phyloP scores from a whole-genome alignment of 495 filamentous ascomycete species.

The Hypoxylon crocopeplum region DNA sequence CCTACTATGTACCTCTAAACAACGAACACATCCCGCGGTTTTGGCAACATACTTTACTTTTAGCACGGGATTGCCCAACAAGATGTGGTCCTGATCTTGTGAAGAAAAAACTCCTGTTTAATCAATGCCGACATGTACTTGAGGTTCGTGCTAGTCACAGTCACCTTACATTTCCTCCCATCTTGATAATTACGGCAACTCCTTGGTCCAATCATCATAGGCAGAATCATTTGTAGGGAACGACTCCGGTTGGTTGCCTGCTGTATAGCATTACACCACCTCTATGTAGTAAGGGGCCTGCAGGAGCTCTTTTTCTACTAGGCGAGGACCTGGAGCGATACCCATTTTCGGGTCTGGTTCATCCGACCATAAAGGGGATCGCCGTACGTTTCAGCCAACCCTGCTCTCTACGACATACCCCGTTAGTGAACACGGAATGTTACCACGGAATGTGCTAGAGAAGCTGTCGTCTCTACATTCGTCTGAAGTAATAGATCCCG shows the following conservation, averaged over 20 bases:
- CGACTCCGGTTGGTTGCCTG: slow-evolving; percentile 16
- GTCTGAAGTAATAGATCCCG: slow-evolving; percentile 13
- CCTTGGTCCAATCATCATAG: slow-evolving; percentile 4
- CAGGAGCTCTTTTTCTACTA: slow-evolving; percentile 4
- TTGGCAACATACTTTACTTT: too few species aligned
- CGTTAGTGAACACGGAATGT: too few species aligned
- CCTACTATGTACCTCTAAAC: slow-evolving; percentile 4
- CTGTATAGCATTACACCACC: not conserved
- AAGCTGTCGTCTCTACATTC: not conserved
- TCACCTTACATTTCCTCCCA: slow-evolving; percentile 1
- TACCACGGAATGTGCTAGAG: too few species aligned
- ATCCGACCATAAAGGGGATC: slow-evolving; percentile 29
- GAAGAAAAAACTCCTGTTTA: not conserved
- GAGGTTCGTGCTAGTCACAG: slow-evolving; percentile 1
- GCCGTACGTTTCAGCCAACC: slow-evolving; percentile 29
- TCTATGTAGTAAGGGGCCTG: not conserved
- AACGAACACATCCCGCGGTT: slow-evolving; percentile 19
- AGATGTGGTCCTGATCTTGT: not conserved
- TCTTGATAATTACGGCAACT: slow-evolving; percentile 1
- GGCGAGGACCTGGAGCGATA: slow-evolving; percentile 20
- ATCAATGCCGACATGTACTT: not conserved
- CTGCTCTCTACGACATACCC: too few species aligned
- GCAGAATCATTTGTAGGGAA: slow-evolving; percentile 1
- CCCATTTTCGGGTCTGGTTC: slow-evolving; percentile 12
- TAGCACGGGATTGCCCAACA: too few species aligned